Conservation (phyloP, 305 asterid genomes). For the Fraxinus angustifolia region DNA sequence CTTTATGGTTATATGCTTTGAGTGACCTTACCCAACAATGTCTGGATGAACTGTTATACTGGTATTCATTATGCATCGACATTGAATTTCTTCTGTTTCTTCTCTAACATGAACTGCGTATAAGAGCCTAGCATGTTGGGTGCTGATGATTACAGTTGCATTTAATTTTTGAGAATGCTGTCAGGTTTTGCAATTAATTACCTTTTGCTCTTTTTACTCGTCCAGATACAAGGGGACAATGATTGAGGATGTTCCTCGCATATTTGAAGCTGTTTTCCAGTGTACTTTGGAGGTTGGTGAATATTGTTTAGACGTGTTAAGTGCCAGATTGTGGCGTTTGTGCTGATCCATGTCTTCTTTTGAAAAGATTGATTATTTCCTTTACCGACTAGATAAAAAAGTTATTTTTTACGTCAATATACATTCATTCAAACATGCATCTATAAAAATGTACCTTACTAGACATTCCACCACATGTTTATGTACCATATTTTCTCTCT, state of each 20-base stretch:
- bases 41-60: not conserved
- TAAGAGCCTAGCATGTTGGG: not conserved
- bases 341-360: not conserved
- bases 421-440: not conserved
- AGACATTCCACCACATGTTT: not conserved
- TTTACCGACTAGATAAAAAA: not conserved
- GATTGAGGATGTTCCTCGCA: slow-evolving; percentile 93
- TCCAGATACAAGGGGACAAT: slow-evolving; percentile 78
- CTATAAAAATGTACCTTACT: not conserved
- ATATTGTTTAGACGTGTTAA: not conserved
- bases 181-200: slow-evolving; percentile 12
- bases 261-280: slow-evolving; percentile 96
- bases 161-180: not conserved
- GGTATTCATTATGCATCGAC: not conserved
- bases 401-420: not conserved
- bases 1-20: not conserved
- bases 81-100: not conserved
- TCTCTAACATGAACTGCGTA: not conserved
- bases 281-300: slow-evolving; percentile 89
- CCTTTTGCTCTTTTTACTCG: slow-evolving; percentile 15
- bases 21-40: not conserved
- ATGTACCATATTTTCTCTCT: not conserved
- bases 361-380: not conserved
- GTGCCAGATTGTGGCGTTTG: not conserved
- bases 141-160: not conserved